Percentiles rank a stretch among this genome's conserved stretches.
These are phyloP conservation scores for Cichorium intybus DNA, from an alignment of 140 eudicot genomes.

Conservation along the genomic window DNA sequence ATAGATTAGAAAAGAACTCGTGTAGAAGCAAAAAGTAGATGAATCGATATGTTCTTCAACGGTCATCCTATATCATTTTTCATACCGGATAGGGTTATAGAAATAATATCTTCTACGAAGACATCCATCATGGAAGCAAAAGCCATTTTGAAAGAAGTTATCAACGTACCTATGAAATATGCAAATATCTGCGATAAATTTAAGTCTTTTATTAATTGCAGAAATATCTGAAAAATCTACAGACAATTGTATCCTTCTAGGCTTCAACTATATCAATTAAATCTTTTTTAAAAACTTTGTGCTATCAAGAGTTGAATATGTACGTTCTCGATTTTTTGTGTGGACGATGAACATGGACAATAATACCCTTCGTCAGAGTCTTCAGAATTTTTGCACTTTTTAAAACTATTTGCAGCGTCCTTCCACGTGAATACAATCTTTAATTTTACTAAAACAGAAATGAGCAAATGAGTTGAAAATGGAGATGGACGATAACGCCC, in stretches of 20 bases:
- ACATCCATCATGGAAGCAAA: no score
- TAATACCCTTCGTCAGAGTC: conserved; percentile 46
- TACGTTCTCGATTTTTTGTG: conserved; percentile 39
- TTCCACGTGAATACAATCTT: conserved; percentile 94
- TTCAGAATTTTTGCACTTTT: conserved; percentile 52
- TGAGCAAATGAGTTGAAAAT: background rate
- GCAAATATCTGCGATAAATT: conserved; percentile 92
- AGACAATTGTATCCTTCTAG: conserved; percentile 68
- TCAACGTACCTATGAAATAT: conserved; percentile 90
- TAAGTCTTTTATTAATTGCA: conserved; percentile 75
- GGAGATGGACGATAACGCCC: background rate
- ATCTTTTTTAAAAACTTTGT: conserved; percentile 83
- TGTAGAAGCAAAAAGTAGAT: no score
- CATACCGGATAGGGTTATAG: no score
- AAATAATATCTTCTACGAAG: no score
- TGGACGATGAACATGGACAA: conserved; percentile 72
- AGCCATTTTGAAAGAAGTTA: no score
- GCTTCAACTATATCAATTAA: conserved; percentile 84
- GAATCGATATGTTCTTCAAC: no score
- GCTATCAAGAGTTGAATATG: conserved; percentile 54
- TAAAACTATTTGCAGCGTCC: conserved; percentile 61
- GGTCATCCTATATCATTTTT: no score
- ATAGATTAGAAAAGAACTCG: no score
- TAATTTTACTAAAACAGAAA: conserved; percentile 22
- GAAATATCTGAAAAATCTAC: conserved; percentile 84